These are phyloP conservation scores for Schwanniomyces vanrijiae DNA, from an alignment of 805 yeast species.

Conservation along the genomic window DNA sequence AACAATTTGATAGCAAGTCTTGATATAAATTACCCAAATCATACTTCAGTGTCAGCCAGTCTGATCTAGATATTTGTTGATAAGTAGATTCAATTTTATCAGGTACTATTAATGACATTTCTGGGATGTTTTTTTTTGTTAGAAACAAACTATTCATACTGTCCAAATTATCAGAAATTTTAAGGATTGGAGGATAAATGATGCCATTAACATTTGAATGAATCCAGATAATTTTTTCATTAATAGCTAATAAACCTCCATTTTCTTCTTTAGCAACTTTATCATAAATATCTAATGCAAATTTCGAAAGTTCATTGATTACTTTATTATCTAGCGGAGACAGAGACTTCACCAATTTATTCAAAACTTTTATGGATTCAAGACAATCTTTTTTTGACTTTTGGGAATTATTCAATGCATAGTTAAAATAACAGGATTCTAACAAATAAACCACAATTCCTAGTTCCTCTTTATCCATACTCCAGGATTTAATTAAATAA, in stretches of 20 bases:
- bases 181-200: constrained; percentile 20
- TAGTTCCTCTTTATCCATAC: not conserved
- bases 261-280: constrained; percentile 1
- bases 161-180: constrained; percentile 10
- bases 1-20: constrained; percentile 63
- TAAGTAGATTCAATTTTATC: constrained; percentile 5
- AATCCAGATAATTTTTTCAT: constrained; percentile 26
- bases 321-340: not conserved
- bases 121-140: not conserved
- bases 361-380: constrained; percentile 23
- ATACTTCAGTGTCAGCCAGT: constrained; percentile 43
- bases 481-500: not conserved
- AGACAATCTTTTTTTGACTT: constrained; percentile 20
- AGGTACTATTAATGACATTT: constrained; percentile 13
- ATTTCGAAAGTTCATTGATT: constrained; percentile 17
- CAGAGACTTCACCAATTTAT: constrained; percentile 12
- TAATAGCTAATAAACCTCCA: not conserved
- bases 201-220: constrained; percentile 17
- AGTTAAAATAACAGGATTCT: constrained; percentile 15
- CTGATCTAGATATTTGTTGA: constrained; percentile 16
- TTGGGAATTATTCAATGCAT: constrained; percentile 13
- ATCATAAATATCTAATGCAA: constrained; percentile 22
- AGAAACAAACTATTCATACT: constrained; percentile 7
- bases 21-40: constrained; percentile 40
- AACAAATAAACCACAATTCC: constrained; percentile 5